Conservation (phyloP, 1,284 basidiomycete genomes). For the Cryptococcus sp. region DNA sequence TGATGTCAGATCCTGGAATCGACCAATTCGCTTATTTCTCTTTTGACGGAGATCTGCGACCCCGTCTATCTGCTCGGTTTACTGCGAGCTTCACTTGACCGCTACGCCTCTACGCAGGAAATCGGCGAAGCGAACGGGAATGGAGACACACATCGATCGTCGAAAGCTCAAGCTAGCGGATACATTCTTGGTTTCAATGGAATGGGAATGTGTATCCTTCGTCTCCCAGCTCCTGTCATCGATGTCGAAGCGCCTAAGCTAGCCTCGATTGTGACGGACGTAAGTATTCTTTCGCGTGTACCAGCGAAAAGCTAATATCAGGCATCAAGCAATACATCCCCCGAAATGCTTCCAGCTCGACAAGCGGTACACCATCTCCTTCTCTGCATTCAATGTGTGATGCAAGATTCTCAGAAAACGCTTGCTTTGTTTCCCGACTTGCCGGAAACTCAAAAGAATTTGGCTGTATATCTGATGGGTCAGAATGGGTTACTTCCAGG, state of each 20-base stretch:
- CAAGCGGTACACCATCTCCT: slow-evolving; percentile 39
- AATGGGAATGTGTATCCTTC: slow-evolving; percentile 39
- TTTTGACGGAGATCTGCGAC: slow-evolving; percentile 34
- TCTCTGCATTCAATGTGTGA: slow-evolving; percentile 36
- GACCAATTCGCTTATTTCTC: slow-evolving; percentile 37
- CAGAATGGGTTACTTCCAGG: slow-evolving; percentile 26
- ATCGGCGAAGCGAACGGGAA: not conserved
- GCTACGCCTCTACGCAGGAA: slow-evolving; percentile 10
- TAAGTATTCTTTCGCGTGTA: slow-evolving; percentile 10
- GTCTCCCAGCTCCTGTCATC: slow-evolving; percentile 32
- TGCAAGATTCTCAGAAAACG: slow-evolving; percentile 26
- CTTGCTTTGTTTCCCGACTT: slow-evolving; percentile 32
- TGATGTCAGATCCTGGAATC: slow-evolving; percentile 33
- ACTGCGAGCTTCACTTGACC: slow-evolving; percentile 26
- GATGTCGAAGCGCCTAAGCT: slow-evolving; percentile 27
- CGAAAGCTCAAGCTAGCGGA: slow-evolving; percentile 8
- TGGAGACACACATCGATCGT: not conserved
- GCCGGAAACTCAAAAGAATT: slow-evolving; percentile 27
- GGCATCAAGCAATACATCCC: slow-evolving; percentile 15
- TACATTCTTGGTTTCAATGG: slow-evolving; percentile 36
- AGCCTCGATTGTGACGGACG: slow-evolving; percentile 25
- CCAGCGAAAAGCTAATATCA: slow-evolving; percentile 3
- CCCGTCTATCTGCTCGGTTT: slow-evolving; percentile 33
- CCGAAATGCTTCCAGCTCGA: slow-evolving; percentile 16
- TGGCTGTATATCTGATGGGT: slow-evolving; percentile 40